Evolutionary conservation across 2,329 filamentous ascomycete species (phyloP), one percentile per base, ranked within the genome.

Genomic region (Alternaria incomplexa): DNA sequence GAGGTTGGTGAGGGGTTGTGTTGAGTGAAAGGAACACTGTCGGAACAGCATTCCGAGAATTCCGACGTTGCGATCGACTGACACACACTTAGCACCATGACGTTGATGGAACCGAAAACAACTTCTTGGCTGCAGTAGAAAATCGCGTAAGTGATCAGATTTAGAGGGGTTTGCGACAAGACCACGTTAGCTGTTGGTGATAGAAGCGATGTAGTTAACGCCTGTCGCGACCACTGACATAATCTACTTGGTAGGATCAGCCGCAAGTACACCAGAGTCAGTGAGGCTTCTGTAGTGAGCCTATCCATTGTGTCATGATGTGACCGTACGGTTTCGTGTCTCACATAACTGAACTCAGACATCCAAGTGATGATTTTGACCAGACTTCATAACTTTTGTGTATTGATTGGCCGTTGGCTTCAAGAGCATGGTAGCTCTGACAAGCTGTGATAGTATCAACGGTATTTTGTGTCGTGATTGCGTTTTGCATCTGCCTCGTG

Each of bases 401-500:
- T 25, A 25, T 52, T 52, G 28, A 5, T 45, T 52, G 28, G 20
- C 28, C 36, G 28, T 6, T 52, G 30, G 20, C 23, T 23, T 23
- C 20, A 25, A 25, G 30, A 52, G 48, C 30, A 15, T n/a, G 15
- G 2, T 6, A 11, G 9, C 30, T 23, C 48, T 36, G 20, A 40
- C 3, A 40, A 13, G 13, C 48, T 13, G 30, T 36, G 3, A n/a
- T 25, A 11, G 3, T 25, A 2, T 36, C n/a, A n/a, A n/a, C n/a
- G n/a, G n/a, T n/a, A n/a, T 36, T 36, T 1, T 36, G 20, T 40
- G 28, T 36, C 48, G 20, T 40, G 4, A 8, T 10, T 40, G 48
- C 10, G 32, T 23, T 32, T 28, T 51, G 48, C 44, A 36, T 47
- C 12, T 55, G 45, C 60, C 44, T 62, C 56, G 23, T 54, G 56